Percentiles rank a stretch among this genome's conserved stretches.
These are phyloP conservation scores for Grigorovia jiainica DNA, from an alignment of 805 yeast genomes.

Conservation along the genomic window DNA sequence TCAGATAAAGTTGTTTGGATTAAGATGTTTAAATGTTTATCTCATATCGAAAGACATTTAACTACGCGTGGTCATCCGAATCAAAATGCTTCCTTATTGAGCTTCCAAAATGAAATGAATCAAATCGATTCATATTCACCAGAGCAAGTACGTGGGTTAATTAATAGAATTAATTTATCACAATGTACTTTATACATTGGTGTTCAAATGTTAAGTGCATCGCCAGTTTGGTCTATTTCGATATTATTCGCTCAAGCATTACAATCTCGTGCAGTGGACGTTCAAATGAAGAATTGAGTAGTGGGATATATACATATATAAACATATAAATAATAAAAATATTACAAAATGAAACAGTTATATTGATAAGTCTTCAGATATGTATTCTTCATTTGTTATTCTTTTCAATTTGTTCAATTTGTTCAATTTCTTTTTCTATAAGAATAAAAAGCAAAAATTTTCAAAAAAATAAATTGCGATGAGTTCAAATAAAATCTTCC, in stretches of 20 bases:
- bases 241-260: constrained; percentile 69
- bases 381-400: too few species aligned
- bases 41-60: constrained; percentile 50
- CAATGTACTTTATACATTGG: constrained; percentile 55
- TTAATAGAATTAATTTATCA: constrained; percentile 30
- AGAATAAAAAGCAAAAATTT: too few species aligned
- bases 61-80: constrained; percentile 24
- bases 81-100: not conserved
- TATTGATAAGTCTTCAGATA: too few species aligned
- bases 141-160: not conserved
- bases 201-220: constrained; percentile 66
- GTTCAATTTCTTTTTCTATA: too few species aligned
- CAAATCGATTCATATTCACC: not conserved
- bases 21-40: constrained; percentile 48
- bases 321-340: not conserved
- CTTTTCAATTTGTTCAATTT: too few species aligned
- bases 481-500: too few species aligned
- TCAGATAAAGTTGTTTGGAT: constrained; percentile 58
- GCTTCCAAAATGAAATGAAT: not conserved
- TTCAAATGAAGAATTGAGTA: too few species aligned
- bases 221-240: constrained; percentile 79
- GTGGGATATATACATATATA: too few species aligned
- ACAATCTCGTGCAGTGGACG: constrained; percentile 46
- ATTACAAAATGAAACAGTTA: too few species aligned
- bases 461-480: not conserved